A percentile compares a stretch with the other conserved stretches of the same genome.
Conservation (phyloP, 2,329 filamentous ascomycete genomes). For the Ophiostoma sp. region DNA sequence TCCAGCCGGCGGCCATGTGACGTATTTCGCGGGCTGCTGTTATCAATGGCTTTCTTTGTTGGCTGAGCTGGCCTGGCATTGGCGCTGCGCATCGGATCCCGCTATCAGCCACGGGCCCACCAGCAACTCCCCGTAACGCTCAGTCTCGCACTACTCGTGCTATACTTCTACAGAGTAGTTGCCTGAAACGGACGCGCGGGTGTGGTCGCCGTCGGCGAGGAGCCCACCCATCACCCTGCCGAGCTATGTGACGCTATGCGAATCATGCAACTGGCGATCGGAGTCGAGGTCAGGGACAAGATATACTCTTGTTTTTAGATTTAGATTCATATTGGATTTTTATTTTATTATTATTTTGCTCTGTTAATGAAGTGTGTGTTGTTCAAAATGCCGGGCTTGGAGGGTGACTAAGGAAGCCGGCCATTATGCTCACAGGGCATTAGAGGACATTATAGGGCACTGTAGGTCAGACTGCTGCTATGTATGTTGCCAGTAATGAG, state of each 20-base stretch:
- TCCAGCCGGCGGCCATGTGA: conserved; percentile 23
- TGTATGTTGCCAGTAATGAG: neutral
- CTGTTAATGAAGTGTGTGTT: neutral
- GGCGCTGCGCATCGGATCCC: conserved; percentile 17
- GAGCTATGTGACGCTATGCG: conserved; percentile 1
- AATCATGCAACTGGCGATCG: conserved; percentile 1
- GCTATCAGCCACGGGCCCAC: conserved; percentile 24
- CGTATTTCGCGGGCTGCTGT: conserved; percentile 20
- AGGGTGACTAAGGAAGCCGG: too few relatives aligned
- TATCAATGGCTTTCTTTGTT: conserved; percentile 18
- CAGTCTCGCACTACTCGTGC: neutral
- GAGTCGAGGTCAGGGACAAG: neutral
- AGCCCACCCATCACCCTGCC: neutral
- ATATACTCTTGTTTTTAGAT: neutral
- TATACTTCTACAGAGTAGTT: neutral
- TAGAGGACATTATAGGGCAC: too few relatives aligned
- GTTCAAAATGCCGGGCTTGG: too few relatives aligned
- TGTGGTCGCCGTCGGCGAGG: conserved; percentile 15
- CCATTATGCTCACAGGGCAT: too few relatives aligned
- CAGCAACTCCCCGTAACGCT: neutral
- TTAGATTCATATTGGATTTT: neutral
- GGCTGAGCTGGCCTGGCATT: conserved; percentile 5
- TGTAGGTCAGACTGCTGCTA: neutral
- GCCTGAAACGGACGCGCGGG: conserved; percentile 18
- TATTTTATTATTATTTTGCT: neutral